Base-by-base conservation (phyloP, 2,329 filamentous ascomycete species). In the Aspergillus quadrilineatus region DNA sequence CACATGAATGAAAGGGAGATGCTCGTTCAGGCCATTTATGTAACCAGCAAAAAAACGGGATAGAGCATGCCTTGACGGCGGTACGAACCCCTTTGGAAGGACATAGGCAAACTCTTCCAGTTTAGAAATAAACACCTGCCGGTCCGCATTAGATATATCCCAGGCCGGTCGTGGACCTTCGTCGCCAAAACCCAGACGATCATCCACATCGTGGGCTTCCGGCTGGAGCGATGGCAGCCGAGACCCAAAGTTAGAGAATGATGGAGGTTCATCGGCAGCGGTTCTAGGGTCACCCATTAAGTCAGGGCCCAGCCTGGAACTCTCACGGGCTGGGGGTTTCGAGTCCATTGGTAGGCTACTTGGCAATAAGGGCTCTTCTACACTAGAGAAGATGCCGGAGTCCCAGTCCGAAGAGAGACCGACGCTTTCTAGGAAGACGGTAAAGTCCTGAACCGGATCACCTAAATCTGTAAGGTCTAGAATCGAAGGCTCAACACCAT, bases 1-100 rank as follows among this genome's bases (percentile, higher is more conserved):
- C 2, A 78, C 71, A 61, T 82, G 80, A 9, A 82, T 76, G 56
- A 82, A 81, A 3, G 80, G 79, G 47, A 82, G 71, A 64, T 80
- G 79, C 47, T 80, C 77, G 49, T 81, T 79, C 51, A 80, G 68
- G 10, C 79, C 78, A 53, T 79, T 79, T 43, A 81, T 76, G 65
- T 80, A 82, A 9, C 77, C 77, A n/a, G 79, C 78, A 56, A 81
- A 72, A 57, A 79, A 80, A 9, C 79, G 71, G 41, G 76, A 79
- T 32, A 82, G 62, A 0, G 75, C 73, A 65, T 80, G 77, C 32
- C 76, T 73, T 15, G 79, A 79, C 4, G 79, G 79, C n/a, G 79
- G 73, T 28, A 75, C 68, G 58, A 80, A 82, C 1, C 71, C 71
- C 52, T 74, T 74, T 8, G 78, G 78, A 43, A 81, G 73, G 50